Evolutionary conservation across 345 rosid species (phyloP).

Genomic region (Gossypium turneri): DNA sequence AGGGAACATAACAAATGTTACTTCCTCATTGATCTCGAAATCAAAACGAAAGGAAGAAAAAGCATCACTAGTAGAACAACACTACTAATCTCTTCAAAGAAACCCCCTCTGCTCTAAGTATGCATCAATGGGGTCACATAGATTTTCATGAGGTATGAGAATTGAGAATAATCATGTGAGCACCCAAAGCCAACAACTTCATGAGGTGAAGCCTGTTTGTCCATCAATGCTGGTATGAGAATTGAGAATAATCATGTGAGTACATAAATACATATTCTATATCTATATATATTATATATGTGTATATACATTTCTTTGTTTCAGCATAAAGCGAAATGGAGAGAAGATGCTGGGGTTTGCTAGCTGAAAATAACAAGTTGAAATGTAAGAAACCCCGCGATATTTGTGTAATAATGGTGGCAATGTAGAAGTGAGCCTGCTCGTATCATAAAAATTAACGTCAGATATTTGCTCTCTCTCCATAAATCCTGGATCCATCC

Average conservation of each 20-base stretch:
- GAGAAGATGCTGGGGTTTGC: not conserved
- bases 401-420: not conserved
- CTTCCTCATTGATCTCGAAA: constrained; percentile 50
- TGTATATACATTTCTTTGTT: not conserved
- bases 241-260: not conserved
- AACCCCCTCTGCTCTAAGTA: not conserved
- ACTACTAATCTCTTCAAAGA: not conserved
- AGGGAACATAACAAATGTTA: constrained; percentile 48
- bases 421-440: not conserved
- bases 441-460: not conserved
- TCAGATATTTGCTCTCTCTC: no score
- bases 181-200: not conserved
- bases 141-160: not conserved
- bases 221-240: not conserved
- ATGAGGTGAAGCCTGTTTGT: not conserved
- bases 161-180: not conserved
- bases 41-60: constrained; percentile 30
- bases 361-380: not conserved
- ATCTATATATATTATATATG: not conserved
- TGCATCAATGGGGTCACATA: not conserved
- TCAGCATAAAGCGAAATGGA: not conserved
- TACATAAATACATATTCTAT: not conserved
- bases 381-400: not conserved
- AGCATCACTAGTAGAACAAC: constrained; percentile 15
- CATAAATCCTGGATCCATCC: no score